Percentiles rank a stretch among this genome's conserved stretches.
Conservation (phyloP, 2,329 filamentous ascomycete species). For the Chaetomium sp. region DNA sequence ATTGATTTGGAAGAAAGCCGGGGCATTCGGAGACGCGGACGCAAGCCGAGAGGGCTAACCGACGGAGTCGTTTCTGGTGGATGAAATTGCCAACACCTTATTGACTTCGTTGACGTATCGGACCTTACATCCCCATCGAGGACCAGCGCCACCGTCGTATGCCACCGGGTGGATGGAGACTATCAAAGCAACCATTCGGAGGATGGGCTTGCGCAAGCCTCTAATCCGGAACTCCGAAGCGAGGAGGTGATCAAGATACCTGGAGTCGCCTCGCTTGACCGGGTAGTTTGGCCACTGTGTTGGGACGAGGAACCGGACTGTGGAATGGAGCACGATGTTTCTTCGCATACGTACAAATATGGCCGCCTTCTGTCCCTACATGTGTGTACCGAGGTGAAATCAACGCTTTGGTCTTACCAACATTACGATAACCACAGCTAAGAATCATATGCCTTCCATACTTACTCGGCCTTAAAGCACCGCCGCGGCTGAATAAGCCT, state of each 20-base stretch:
- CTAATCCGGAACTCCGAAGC: slow-evolving; percentile 6
- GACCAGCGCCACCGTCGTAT: slow-evolving; percentile 12
- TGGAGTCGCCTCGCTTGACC: not conserved
- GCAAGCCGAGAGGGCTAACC: slow-evolving; percentile 19
- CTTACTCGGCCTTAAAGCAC: slow-evolving; percentile 10
- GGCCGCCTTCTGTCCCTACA: not conserved
- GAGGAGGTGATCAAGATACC: not conserved
- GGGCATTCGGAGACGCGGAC: not conserved
- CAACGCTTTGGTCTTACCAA: not conserved
- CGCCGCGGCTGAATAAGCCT: slow-evolving; percentile 9
- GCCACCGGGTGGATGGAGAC: slow-evolving; percentile 7
- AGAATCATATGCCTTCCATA: slow-evolving; percentile 8
- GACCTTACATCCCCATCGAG: slow-evolving; percentile 16
- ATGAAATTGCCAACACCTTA: slow-evolving; percentile 19
- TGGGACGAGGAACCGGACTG: not conserved
- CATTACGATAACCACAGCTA: not conserved
- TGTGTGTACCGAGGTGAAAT: no score
- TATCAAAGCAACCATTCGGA: slow-evolving; percentile 13
- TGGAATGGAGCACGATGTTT: not conserved
- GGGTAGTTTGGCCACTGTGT: not conserved
- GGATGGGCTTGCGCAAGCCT: slow-evolving; percentile 1
- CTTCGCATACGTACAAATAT: slow-evolving; percentile 21
- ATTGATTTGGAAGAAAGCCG: no score
- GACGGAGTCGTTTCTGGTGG: slow-evolving; percentile 10
- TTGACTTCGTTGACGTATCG: slow-evolving; percentile 13